Percentiles rank a stretch among this genome's conserved stretches.
Evolutionary conservation across 805 yeast genomes (phyloP).

Genomic region (Candida piceae): DNA sequence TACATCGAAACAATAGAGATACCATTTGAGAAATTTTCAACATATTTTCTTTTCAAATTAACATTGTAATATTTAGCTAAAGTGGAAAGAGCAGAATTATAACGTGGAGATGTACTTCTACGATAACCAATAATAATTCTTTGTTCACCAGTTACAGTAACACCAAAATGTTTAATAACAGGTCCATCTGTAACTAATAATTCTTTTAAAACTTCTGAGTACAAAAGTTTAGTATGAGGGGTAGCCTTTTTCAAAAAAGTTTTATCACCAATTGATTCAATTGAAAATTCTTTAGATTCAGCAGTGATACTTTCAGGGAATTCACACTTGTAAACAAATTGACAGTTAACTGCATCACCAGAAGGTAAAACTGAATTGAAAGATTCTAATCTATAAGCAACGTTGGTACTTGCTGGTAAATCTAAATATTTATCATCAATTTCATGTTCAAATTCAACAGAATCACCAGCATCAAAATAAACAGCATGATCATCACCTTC

Average conservation of each 20-base stretch:
- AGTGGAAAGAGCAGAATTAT: slow-evolving; percentile 80
- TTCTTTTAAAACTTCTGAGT: slow-evolving; percentile 64
- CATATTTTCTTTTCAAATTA: slow-evolving; percentile 80
- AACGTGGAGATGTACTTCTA: slow-evolving; percentile 78
- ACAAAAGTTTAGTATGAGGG: slow-evolving; percentile 69
- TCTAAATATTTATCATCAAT: slow-evolving; percentile 83
- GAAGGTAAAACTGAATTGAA: slow-evolving; percentile 60
- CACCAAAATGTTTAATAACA: slow-evolving; percentile 79
- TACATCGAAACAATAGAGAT: slow-evolving; percentile 83
- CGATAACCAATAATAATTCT: slow-evolving; percentile 86
- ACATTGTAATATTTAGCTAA: slow-evolving; percentile 86
- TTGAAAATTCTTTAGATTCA: slow-evolving; percentile 36
- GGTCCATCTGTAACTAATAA: slow-evolving; percentile 83
- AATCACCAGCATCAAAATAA: slow-evolving; percentile 67
- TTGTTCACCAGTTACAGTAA: slow-evolving; percentile 76
- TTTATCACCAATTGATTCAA: slow-evolving; percentile 69
- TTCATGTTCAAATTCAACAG: slow-evolving; percentile 55
- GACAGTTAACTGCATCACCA: slow-evolving; percentile 51
- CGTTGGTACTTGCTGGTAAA: slow-evolving; percentile 29
- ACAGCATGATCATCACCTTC: slow-evolving; percentile 85
- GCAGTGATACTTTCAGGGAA: slow-evolving; percentile 33
- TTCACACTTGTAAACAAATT: slow-evolving; percentile 76
- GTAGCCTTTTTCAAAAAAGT: slow-evolving; percentile 77
- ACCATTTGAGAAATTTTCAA: slow-evolving; percentile 91
- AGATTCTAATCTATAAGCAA: slow-evolving; percentile 68